Conservation (phyloP, 2,329 filamentous ascomycete species). For the Juglanconis juglandina region DNA sequence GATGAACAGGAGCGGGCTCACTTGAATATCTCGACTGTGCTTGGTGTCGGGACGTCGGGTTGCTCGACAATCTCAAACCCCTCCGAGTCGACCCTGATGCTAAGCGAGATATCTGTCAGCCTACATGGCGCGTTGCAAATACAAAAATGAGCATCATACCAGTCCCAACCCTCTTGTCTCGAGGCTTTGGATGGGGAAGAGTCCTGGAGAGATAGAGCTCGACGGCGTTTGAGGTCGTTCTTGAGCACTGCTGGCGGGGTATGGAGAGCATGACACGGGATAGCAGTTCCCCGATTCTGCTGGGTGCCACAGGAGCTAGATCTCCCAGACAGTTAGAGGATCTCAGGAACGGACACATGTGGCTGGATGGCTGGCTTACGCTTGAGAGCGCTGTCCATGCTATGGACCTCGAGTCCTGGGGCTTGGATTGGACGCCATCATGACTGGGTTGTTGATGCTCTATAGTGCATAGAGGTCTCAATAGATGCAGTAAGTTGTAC, state of each 20-base stretch:
- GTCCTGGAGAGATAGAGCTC: background rate
- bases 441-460: background rate
- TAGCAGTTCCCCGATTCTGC: background rate
- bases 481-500: background rate
- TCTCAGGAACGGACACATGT: background rate
- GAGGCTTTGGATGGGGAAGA: background rate
- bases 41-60: background rate
- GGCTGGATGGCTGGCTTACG: background rate
- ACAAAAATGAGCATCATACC: background rate
- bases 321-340: background rate
- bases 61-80: background rate
- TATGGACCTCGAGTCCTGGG: too few relatives aligned
- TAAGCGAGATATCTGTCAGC: background rate
- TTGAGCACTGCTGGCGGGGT: background rate
- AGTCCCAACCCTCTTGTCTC: background rate
- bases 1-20: background rate
- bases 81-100: background rate
- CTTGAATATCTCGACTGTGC: slow-evolving; percentile 9
- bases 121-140: too few relatives aligned
- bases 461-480: background rate
- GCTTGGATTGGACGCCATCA: background rate
- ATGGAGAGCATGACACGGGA: background rate
- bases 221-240: background rate
- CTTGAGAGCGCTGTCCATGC: too few relatives aligned
- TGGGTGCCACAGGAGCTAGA: background rate